Conservation (phyloP, 331 rosid species). For the Dryas integrifolia region DNA sequence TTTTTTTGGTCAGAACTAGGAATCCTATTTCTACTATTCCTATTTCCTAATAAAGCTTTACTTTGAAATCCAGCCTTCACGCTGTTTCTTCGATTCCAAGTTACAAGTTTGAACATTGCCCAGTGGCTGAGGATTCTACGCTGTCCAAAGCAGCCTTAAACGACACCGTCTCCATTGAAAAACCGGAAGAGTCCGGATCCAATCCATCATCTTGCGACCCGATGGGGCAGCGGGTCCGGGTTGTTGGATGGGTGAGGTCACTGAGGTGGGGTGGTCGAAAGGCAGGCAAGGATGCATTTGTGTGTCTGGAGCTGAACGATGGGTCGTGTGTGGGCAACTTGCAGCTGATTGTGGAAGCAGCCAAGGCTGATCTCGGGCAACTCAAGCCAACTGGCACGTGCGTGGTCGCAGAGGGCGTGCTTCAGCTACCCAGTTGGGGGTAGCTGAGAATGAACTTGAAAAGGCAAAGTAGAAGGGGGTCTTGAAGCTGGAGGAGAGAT, state of each 20-base stretch:
- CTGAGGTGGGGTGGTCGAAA: constrained; percentile 31
- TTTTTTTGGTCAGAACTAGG: too few species aligned
- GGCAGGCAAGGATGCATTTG: constrained; percentile 88
- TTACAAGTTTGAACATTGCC: background rate
- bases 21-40: too few species aligned
- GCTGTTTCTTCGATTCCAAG: too few species aligned
- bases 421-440: constrained; percentile 69
- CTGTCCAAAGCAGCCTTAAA: constrained; percentile 39
- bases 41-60: too few species aligned
- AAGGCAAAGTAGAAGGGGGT: constrained; percentile 53
- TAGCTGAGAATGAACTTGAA: constrained; percentile 57
- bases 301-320: constrained; percentile 82
- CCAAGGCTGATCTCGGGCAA: constrained; percentile 64
- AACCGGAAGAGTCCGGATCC: constrained; percentile 57
- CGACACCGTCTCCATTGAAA: constrained; percentile 23
- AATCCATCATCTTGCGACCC: constrained; percentile 52
- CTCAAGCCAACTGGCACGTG: constrained; percentile 82
- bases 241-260: constrained; percentile 94
- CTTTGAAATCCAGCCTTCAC: too few species aligned
- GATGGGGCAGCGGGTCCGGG: constrained; percentile 63
- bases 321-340: constrained; percentile 75
- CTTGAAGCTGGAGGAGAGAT: constrained; percentile 71
- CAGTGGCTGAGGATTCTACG: constrained; percentile 52
- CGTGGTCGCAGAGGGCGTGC: constrained; percentile 64
- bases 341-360: constrained; percentile 78